Percentiles rank a stretch among this genome's conserved stretches.
phyloP scores from a whole-genome alignment of 31 red algal species.

The Asparagopsis taxiformis region DNA sequence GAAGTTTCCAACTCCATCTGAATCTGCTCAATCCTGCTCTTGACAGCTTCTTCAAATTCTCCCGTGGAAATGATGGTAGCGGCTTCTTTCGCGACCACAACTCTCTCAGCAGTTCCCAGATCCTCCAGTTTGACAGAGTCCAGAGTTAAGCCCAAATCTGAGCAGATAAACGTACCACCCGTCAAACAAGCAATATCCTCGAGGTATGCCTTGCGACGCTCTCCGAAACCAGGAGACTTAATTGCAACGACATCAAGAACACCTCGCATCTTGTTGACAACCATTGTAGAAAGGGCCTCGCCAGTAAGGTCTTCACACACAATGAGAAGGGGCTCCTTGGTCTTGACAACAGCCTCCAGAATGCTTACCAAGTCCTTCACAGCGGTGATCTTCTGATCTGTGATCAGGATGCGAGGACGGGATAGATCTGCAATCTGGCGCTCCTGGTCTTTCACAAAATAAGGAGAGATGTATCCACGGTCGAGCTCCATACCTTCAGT shows the following conservation, averaged over 20 bases:
- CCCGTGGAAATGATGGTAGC: slow-evolving; percentile 86
- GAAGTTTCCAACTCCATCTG: slow-evolving; percentile 67
- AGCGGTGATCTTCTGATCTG: slow-evolving; percentile 85
- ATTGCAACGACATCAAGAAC: slow-evolving; percentile 89
- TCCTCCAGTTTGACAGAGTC: slow-evolving; percentile 71
- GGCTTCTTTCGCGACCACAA: slow-evolving; percentile 82
- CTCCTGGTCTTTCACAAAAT: slow-evolving; percentile 97
- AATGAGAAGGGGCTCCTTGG: slow-evolving; percentile 88
- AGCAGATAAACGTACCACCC: slow-evolving; percentile 74
- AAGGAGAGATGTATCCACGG: slow-evolving; percentile 86
- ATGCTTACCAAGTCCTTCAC: slow-evolving; percentile 82
- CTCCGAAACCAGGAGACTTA: slow-evolving; percentile 97
- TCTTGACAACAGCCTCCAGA: slow-evolving; percentile 80
- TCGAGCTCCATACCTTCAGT: slow-evolving; percentile 96
- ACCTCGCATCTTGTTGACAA: slow-evolving; percentile 98
- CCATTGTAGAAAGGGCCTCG: slow-evolving; percentile 89
- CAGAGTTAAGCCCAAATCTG: slow-evolving; percentile 82
- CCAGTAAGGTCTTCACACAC: slow-evolving; percentile 90
- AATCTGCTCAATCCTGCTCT: slow-evolving; percentile 83
- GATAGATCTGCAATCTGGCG: slow-evolving; percentile 65
- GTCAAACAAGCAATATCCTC: slow-evolving; percentile 97
- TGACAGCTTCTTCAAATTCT: slow-evolving; percentile 72
- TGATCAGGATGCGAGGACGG: slow-evolving; percentile 80
- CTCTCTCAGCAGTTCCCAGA: slow-evolving; percentile 77
- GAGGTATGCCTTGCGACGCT: slow-evolving; percentile 87